Percentiles rank a stretch among this genome's conserved stretches.
Evolutionary conservation across 2,329 filamentous ascomycete species (phyloP).

Genomic region (Didymella lethalis): DNA sequence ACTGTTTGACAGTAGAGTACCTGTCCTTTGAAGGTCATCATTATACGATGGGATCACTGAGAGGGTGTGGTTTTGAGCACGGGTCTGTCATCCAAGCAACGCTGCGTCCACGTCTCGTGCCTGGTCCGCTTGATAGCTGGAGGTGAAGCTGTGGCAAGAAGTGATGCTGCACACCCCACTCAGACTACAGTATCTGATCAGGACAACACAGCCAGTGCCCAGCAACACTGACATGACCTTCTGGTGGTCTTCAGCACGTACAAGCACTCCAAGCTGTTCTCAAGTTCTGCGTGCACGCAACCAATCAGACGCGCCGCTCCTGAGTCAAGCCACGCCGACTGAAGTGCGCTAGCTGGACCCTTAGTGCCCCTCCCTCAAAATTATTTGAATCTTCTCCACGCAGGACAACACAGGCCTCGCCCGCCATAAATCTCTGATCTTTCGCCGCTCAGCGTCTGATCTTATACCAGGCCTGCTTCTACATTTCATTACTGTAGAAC

Average conservation of each 20-base stretch:
- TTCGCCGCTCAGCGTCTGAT: constrained; percentile 34
- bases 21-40: not conserved
- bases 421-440: constrained; percentile 32
- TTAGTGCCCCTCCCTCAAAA: constrained; percentile 10
- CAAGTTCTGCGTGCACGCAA: not conserved
- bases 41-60: not conserved
- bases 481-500: constrained; percentile 33
- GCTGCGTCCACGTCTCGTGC: not conserved
- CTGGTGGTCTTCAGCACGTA: not conserved
- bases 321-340: constrained; percentile 1
- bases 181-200: not conserved
- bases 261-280: not conserved
- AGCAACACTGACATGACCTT: not conserved
- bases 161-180: not conserved
- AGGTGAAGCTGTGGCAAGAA: not conserved
- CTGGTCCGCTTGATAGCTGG: not conserved
- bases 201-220: not conserved
- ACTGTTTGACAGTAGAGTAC: not conserved
- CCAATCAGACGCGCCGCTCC: constrained; percentile 9
- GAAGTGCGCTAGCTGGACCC: constrained; percentile 13
- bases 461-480: constrained; percentile 32
- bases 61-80: not conserved
- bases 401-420: constrained; percentile 26
- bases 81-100: not conserved
- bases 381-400: constrained; percentile 33